Conservation (phyloP, 169 alveolate species). For the Ichthyophthirius multifiliis region DNA sequence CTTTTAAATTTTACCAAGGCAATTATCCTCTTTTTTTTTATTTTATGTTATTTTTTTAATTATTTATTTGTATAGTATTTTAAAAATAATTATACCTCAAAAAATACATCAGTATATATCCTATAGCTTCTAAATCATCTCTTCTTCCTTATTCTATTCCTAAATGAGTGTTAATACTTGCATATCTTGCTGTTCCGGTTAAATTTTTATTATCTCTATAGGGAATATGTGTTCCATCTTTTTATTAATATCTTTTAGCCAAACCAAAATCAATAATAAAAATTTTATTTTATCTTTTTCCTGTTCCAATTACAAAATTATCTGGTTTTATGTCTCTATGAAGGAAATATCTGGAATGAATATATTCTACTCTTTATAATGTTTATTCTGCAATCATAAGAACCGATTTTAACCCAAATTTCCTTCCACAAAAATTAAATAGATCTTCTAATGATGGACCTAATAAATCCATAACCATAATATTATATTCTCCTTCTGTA, state of each 20-base stretch:
- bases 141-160: constrained; percentile 96
- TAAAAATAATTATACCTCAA: constrained; percentile 52
- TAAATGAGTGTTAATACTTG: constrained; percentile 97
- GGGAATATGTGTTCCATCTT: constrained; percentile 90
- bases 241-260: constrained; percentile 49
- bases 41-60: constrained; percentile 65
- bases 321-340: constrained; percentile 89
- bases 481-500: constrained; percentile 66
- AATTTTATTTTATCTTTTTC: constrained; percentile 57
- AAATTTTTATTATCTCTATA: constrained; percentile 96
- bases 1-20: constrained; percentile 57
- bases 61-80: constrained; percentile 41
- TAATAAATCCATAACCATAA: constrained; percentile 78
- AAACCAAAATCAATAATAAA: constrained; percentile 84
- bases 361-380: constrained; percentile 69
- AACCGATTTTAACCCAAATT: constrained; percentile 55
- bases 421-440: constrained; percentile 53
- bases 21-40: constrained; percentile 55
- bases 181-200: constrained; percentile 99
- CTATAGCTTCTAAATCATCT: constrained; percentile 91
- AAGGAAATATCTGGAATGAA: constrained; percentile 69
- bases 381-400: constrained; percentile 64
- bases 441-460: constrained; percentile 77
- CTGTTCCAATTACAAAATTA: constrained; percentile 73
- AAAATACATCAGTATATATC: constrained; percentile 82